Conservation (phyloP, 495 filamentous ascomycete genomes). For the Daldinia bambusicola region DNA sequence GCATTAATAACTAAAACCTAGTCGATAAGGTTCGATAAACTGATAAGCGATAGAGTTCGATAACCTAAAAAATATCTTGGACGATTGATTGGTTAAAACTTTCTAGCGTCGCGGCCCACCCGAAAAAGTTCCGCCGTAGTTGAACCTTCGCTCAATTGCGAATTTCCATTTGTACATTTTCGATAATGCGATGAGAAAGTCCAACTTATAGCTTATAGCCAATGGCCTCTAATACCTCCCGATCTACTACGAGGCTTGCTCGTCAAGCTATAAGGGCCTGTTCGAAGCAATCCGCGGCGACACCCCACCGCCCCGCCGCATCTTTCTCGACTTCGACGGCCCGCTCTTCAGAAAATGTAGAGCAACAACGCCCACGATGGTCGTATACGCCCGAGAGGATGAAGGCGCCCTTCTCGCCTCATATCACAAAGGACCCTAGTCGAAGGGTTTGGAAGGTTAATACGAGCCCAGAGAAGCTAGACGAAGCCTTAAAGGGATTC, state of each 20-base stretch:
- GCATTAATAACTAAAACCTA: background rate
- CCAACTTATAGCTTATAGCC: conserved; percentile 11
- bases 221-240: conserved; percentile 45
- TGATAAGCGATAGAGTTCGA: background rate
- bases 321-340: conserved; percentile 41
- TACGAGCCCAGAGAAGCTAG: conserved; percentile 73
- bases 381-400: conserved; percentile 79
- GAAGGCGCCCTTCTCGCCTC: conserved; percentile 74
- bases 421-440: conserved; percentile 58
- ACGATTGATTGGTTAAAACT: background rate
- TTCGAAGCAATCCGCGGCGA: conserved; percentile 18
- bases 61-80: background rate
- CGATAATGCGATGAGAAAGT: conserved; percentile 27
- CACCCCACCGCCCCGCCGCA: conserved; percentile 17
- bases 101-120: conserved; percentile 23
- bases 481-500: conserved; percentile 76
- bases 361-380: conserved; percentile 72
- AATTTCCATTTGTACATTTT: conserved; percentile 14
- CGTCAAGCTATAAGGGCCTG: conserved; percentile 37
- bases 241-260: conserved; percentile 37
- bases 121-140: conserved; percentile 36
- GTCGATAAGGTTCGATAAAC: background rate
- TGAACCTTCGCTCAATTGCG: conserved; percentile 13
- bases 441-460: conserved; percentile 73
- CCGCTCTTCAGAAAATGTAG: conserved; percentile 20